Conservation (phyloP, 1,284 basidiomycete genomes). For the Cutaneotrichosporon arboriforme region DNA sequence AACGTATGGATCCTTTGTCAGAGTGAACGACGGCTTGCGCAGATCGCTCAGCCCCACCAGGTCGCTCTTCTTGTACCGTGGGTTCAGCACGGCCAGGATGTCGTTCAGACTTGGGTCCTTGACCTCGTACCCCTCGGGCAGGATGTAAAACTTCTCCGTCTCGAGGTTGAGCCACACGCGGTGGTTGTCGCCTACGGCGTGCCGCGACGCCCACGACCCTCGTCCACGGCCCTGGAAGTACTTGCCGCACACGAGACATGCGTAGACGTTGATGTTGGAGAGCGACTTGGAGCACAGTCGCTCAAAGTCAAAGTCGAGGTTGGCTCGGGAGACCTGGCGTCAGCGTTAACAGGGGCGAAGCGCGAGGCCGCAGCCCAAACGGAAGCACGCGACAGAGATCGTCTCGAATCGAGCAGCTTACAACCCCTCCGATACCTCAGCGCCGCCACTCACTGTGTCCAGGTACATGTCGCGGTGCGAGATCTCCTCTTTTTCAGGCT, state of each 20-base stretch:
- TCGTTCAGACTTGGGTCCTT: constrained; percentile 92
- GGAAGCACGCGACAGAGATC: background rate
- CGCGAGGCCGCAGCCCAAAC: background rate
- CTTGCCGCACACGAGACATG: constrained; percentile 95
- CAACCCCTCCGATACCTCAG: background rate
- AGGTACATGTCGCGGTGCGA: constrained; percentile 84
- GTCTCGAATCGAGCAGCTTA: background rate
- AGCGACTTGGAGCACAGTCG: constrained; percentile 95
- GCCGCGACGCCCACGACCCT: constrained; percentile 89
- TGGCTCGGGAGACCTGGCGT: constrained; percentile 71
- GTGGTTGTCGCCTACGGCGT: constrained; percentile 96
- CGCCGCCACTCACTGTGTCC: constrained; percentile 66
- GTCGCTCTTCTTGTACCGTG: constrained; percentile 60
- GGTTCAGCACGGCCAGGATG: constrained; percentile 83
- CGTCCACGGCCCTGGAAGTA: constrained; percentile 97
- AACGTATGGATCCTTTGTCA: constrained; percentile 71
- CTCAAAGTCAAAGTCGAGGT: constrained; percentile 98
- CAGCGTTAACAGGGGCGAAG: background rate
- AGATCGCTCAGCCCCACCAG: constrained; percentile 56
- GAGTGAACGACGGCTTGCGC: constrained; percentile 66
- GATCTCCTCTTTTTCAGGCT: constrained; percentile 49
- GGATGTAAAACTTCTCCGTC: constrained; percentile 90
- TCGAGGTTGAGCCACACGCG: constrained; percentile 96
- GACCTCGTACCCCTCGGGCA: constrained; percentile 96
- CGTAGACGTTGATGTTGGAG: constrained; percentile 95